phyloP scores from a whole-genome alignment of 441 rosid species.

The Kokia cookei region DNA sequence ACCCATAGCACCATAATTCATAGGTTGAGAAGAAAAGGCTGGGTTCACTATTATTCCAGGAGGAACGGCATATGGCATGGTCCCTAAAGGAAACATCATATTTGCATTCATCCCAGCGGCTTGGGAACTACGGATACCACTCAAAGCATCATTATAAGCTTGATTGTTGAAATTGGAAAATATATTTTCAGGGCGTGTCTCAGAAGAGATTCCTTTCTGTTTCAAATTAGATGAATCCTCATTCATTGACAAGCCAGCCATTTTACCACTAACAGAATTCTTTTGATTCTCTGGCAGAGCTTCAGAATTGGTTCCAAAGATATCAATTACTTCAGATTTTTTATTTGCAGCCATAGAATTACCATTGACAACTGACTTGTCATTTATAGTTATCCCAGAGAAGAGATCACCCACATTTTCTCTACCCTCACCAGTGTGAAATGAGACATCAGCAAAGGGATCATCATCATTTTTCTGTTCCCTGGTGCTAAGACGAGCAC shows the following conservation, averaged over 20 bases:
- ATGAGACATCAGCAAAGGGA: constrained; percentile 88
- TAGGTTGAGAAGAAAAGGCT: constrained; percentile 56
- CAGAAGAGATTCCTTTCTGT: constrained; percentile 37
- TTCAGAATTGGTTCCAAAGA: constrained; percentile 50
- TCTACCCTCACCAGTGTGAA: constrained; percentile 48
- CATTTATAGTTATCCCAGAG: constrained; percentile 70
- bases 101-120: constrained; percentile 38
- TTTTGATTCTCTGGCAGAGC: constrained; percentile 32
- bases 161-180: constrained; percentile 39
- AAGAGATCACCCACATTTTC: constrained; percentile 58
- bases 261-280: constrained; percentile 47
- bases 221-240: constrained; percentile 34
- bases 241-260: constrained; percentile 63
- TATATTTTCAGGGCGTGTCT: constrained; percentile 34
- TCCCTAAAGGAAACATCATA: constrained; percentile 45
- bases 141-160: constrained; percentile 38
- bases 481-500: constrained; percentile 24
- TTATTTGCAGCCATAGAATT: constrained; percentile 25
- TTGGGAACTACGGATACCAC: constrained; percentile 52
- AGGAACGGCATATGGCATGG: constrained; percentile 50
- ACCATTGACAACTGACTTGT: constrained; percentile 30
- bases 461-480: constrained; percentile 58
- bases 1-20: constrained; percentile 76
- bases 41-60: constrained; percentile 66
- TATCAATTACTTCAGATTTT: constrained; percentile 52